Evolutionary conservation across 495 filamentous ascomycete species (phyloP).

Genomic region (Neurospora sp.): DNA sequence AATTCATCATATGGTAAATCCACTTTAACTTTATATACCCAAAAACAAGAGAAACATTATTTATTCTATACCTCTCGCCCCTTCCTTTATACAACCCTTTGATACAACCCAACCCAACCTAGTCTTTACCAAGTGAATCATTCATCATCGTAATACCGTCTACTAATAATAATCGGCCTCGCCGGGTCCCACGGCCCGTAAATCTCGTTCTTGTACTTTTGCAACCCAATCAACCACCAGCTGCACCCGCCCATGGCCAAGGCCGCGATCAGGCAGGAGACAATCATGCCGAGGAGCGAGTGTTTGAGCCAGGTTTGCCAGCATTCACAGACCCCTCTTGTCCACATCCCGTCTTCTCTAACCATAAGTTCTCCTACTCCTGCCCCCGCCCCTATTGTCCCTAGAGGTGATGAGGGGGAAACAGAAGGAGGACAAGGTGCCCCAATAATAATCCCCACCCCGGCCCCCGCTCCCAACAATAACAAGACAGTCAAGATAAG

Average conservation of each 20-base stretch:
- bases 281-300: conserved; percentile 62
- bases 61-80: not conserved
- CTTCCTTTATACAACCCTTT: not conserved
- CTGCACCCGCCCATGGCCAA: conserved; percentile 86
- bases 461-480: conserved; percentile 66
- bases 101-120: not conserved
- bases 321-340: not conserved
- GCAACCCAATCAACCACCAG: conserved; percentile 95
- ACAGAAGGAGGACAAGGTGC: not conserved
- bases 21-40: not conserved
- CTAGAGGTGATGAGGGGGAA: not conserved
- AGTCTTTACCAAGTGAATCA: conserved; percentile 8
- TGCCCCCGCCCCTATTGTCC: too few relatives aligned
- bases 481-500: conserved; percentile 67
- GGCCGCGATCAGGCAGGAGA: conserved; percentile 51
- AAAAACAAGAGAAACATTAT: not conserved
- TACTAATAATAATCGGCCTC: conserved; percentile 61
- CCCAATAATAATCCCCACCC: conserved; percentile 59
- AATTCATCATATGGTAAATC: not conserved
- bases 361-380: not conserved
- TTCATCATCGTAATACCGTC: conserved; percentile 40
- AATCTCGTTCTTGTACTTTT: conserved; percentile 99
- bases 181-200: conserved; percentile 97
- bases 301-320: conserved; percentile 11
- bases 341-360: not conserved